Conservation (phyloP, 371 early-diverging fungal genomes). For the Mortierella sp. region DNA sequence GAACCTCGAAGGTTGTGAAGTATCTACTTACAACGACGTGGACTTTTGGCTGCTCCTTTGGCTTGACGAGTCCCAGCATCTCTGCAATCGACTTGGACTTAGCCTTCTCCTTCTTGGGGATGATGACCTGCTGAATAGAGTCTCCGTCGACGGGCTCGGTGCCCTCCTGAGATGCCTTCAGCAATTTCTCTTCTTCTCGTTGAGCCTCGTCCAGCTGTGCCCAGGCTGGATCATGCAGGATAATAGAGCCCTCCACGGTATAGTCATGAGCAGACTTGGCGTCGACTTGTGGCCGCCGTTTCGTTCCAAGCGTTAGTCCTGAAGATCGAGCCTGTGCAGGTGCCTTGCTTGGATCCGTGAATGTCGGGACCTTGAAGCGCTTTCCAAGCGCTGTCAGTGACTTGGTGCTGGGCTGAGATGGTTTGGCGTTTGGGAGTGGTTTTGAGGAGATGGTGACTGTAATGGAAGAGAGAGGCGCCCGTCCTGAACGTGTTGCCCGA, state of each 20-base stretch:
- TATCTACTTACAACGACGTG: slow-evolving; percentile 68
- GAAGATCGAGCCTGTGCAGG: slow-evolving; percentile 25
- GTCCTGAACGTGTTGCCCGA: slow-evolving; percentile 45
- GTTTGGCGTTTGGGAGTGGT: slow-evolving; percentile 31
- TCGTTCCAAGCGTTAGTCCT: slow-evolving; percentile 73
- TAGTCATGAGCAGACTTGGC: slow-evolving; percentile 88
- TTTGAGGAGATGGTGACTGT: slow-evolving; percentile 45
- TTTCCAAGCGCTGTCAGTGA: slow-evolving; percentile 27
- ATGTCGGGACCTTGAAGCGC: slow-evolving; percentile 45
- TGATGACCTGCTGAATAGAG: slow-evolving; percentile 43
- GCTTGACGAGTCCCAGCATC: slow-evolving; percentile 66
- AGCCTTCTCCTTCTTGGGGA: slow-evolving; percentile 55
- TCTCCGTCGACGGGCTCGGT: slow-evolving; percentile 42
- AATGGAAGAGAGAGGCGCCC: slow-evolving; percentile 24
- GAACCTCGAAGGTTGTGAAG: not conserved
- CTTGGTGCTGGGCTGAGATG: slow-evolving; percentile 15
- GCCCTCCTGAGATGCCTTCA: slow-evolving; percentile 44
- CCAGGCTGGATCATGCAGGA: slow-evolving; percentile 85
- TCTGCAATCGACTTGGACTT: slow-evolving; percentile 63
- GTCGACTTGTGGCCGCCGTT: slow-evolving; percentile 63
- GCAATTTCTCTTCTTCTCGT: slow-evolving; percentile 55
- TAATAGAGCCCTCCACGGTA: slow-evolving; percentile 86
- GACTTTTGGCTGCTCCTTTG: slow-evolving; percentile 64
- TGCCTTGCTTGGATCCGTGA: slow-evolving; percentile 37
- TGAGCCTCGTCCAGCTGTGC: slow-evolving; percentile 63